Evolutionary conservation across 345 rosid species (phyloP), one percentile per base, ranked within the genome.

Genomic region (Zanthoxylum bungeanum): DNA sequence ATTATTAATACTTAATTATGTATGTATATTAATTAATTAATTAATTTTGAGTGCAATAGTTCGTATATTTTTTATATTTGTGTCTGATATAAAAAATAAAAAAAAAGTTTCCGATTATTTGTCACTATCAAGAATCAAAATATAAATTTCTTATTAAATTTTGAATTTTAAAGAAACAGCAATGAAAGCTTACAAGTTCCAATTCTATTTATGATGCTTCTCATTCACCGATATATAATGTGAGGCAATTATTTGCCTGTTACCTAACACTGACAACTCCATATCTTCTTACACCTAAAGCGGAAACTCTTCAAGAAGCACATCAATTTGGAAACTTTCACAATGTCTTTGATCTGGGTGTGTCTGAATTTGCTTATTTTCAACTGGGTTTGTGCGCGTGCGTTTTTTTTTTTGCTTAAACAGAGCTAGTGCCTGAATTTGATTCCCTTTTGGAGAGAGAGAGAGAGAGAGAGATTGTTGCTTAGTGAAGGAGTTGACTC

Each of bases 211-310:
- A 1, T 12, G 47, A 75, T 75, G 76, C 75, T 71, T 76, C 77
- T 68, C 17, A 44, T 47, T 67, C 82, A 73, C 73, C 25, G 72
- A 40, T 34, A 61, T 42, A 74, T 62, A 78, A 49, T 59, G 69
- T 62, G 77, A 72, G 75, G 74, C 85, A 80, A 78, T 79, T 75
- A 81, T 66, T 71, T 75, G 75, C 77, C 76, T 78, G 67, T 74
- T 36, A 88, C 87, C 93, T 77, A 86, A 82, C 80, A 30, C 86
- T 81, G 88, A 88, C 72, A 85, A 78, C 86, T 82, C 82, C 83
- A 64, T 75, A 46, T 75, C 84, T 60, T 68, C 84, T 76, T 65
- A n/a, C 71, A 34, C 33, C 80, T 73, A 68, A 55, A 74, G 73
- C 74, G 81, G 84, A 76, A 83, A 65, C 76, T 72, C 80, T 63